Base-by-base conservation (phyloP, 2,329 filamentous ascomycete genomes). In the Epichloe baconii region DNA sequence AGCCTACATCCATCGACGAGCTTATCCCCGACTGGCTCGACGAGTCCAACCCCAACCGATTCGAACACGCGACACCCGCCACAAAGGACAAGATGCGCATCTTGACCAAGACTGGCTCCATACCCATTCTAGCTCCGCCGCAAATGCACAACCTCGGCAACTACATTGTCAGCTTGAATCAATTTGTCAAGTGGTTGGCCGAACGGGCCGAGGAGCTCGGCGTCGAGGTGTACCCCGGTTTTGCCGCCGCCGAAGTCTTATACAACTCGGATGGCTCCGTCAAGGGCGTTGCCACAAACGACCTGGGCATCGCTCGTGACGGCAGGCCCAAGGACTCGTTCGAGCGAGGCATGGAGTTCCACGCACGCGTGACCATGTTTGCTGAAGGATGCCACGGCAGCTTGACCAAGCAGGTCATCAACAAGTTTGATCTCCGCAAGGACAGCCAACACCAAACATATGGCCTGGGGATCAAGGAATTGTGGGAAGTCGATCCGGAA, bases 141-240 rank as follows among this genome's bases (percentile, higher is more conserved):
- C 93, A 97, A 72, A 98, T 98, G 93, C 82, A 90, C 73, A 98
- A 98, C 66, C 80, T 95, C 62, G 93, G 93, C 58, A 98, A 98
- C 71, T 97, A 94, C 68, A 98, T 98, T 58, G 82, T 98, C 62
- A 95, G 88, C 63, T 71, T 98, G 62, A 97, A 94, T 68, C 88
- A 97, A 68, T 85, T 98, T 63, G 86, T 86, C 52, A 94, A 91
- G 69, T 98, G 93, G 93, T 76, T 98, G 2, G 90, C 88, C 47
- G 93, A 97, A 66, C 81, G 91, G 46, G 93, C 93, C n/a, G 93
- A 98, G 69, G 93, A 97, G 70, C 64, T 94, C 34, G 93, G 93
- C 35, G 93, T 98, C 31, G 93, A 98, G 69, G 80, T 98, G 12
- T 98, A 97, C 61, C 87, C 93, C 3, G 93, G 93, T 2, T 98